These are phyloP conservation scores for Nepenthes gracilis DNA, from an alignment of 148 eudicot genomes.

Conservation along the genomic window DNA sequence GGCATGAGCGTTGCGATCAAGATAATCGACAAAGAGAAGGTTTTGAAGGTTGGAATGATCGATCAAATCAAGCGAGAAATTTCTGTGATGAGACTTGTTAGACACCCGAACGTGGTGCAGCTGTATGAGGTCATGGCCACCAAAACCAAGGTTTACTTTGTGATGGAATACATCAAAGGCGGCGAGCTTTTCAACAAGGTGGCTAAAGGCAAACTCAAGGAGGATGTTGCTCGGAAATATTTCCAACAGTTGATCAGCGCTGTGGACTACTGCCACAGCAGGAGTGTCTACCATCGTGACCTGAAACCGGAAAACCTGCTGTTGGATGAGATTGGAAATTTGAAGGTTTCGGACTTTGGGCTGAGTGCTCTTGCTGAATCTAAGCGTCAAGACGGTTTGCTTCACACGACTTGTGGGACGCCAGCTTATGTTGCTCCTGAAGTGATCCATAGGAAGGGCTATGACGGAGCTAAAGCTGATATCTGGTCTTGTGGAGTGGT, in stretches of 20 bases:
- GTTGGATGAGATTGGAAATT: constrained; percentile 29
- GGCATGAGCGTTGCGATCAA: constrained; percentile 30
- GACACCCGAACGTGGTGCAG: constrained; percentile 39
- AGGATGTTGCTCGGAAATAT: constrained; percentile 28
- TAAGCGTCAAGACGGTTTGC: constrained; percentile 33
- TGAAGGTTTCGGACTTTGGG: constrained; percentile 41
- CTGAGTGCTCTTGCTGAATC: constrained; percentile 35
- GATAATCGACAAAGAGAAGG: constrained; percentile 27
- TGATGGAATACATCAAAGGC: constrained; percentile 37
- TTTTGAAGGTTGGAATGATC: constrained; percentile 35
- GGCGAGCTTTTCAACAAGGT: constrained; percentile 36
- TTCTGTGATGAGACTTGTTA: constrained; percentile 37
- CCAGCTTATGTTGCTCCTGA: constrained; percentile 49
- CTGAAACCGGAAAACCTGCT: constrained; percentile 40
- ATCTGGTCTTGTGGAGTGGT: constrained; percentile 49
- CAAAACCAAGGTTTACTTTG: constrained; percentile 37
- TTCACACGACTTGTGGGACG: constrained; percentile 46
- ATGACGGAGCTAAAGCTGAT: constrained; percentile 47
- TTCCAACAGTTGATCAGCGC: constrained; percentile 41
- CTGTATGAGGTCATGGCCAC: constrained; percentile 41
- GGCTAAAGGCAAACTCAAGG: constrained; percentile 34
- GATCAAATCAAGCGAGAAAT: constrained; percentile 46
- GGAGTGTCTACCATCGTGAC: constrained; percentile 44
- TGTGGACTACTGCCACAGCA: constrained; percentile 39
- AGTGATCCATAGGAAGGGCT: constrained; percentile 36